These are phyloP conservation scores for Telfairia occidentalis DNA, from an alignment of 331 rosid genomes.

Conservation along the genomic window DNA sequence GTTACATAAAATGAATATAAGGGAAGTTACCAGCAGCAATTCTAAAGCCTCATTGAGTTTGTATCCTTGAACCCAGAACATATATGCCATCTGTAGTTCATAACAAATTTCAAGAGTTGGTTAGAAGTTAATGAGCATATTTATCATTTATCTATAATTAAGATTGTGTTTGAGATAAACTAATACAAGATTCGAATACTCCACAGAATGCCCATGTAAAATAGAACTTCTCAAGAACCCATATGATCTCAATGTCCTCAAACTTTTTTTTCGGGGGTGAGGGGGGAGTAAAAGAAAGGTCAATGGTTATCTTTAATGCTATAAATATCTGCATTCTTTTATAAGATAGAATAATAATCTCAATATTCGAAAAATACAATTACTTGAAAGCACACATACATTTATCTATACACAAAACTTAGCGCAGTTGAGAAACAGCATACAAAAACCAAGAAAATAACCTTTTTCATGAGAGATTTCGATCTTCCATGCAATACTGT, in stretches of 20 bases:
- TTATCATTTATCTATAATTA: background rate
- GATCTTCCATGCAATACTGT: background rate
- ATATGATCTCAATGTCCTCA: background rate
- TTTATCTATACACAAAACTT: background rate
- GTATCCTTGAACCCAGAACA: slow-evolving; percentile 92
- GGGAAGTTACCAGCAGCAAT: slow-evolving; percentile 57
- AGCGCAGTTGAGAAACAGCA: background rate
- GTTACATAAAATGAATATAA: background rate
- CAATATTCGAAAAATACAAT: background rate
- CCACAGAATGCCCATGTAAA: background rate
- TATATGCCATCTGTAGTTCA: slow-evolving; percentile 65
- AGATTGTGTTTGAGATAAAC: background rate
- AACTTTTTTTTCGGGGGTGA: background rate
- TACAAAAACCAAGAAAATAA: background rate
- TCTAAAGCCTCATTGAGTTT: slow-evolving; percentile 45
- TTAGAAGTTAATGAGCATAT: background rate
- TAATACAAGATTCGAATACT: background rate
- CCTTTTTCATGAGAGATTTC: background rate
- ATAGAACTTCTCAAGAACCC: background rate
- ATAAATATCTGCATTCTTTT: too few species aligned
- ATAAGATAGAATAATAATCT: background rate
- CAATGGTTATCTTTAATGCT: background rate
- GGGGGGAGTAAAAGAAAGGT: background rate
- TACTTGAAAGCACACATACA: background rate
- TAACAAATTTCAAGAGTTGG: slow-evolving; percentile 4